These are phyloP conservation scores for Gorgonomyces haynaldii DNA, from an alignment of 192 early-diverging fungal species.

Conservation along the genomic window DNA sequence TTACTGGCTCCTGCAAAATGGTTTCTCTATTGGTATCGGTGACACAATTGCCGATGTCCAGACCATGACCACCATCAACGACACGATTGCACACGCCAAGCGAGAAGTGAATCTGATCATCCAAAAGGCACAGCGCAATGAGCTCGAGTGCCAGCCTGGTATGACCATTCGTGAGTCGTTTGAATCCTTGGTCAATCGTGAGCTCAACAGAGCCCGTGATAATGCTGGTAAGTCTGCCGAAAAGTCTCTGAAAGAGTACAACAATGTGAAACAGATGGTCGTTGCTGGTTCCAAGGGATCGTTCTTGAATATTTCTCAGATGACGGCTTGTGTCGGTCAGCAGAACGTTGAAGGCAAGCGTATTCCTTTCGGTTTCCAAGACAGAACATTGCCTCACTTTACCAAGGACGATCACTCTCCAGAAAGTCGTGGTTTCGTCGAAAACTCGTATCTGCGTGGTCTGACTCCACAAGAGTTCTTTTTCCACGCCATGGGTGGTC, in stretches of 20 bases:
- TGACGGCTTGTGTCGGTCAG: slow-evolving; percentile 98
- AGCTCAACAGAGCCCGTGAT: slow-evolving; percentile 83
- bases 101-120: slow-evolving; percentile 71
- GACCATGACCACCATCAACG: slow-evolving; percentile 70
- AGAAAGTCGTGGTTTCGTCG: slow-evolving; percentile 78
- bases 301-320: slow-evolving; percentile 93
- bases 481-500: slow-evolving; percentile 99
- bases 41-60: slow-evolving; percentile 84
- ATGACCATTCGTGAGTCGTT: slow-evolving; percentile 89
- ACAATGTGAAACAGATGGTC: slow-evolving; percentile 97
- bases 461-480: slow-evolving; percentile 97
- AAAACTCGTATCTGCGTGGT: slow-evolving; percentile 81
- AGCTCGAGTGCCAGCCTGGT: slow-evolving; percentile 73
- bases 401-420: slow-evolving; percentile 94
- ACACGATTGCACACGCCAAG: slow-evolving; percentile 63
- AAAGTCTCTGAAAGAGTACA: slow-evolving; percentile 70
- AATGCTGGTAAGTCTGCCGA: slow-evolving; percentile 79
- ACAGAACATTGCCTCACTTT: slow-evolving; percentile 93
- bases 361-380: slow-evolving; percentile 92
- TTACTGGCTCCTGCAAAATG: slow-evolving; percentile 88
- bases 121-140: slow-evolving; percentile 67
- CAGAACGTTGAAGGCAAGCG: slow-evolving; percentile 99
- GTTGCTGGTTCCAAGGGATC: slow-evolving; percentile 93
- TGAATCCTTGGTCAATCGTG: slow-evolving; percentile 76
- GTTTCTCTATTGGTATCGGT: slow-evolving; percentile 95